phyloP scores from a whole-genome alignment of 768 basidiomycete species.

The Trametes elegans region DNA sequence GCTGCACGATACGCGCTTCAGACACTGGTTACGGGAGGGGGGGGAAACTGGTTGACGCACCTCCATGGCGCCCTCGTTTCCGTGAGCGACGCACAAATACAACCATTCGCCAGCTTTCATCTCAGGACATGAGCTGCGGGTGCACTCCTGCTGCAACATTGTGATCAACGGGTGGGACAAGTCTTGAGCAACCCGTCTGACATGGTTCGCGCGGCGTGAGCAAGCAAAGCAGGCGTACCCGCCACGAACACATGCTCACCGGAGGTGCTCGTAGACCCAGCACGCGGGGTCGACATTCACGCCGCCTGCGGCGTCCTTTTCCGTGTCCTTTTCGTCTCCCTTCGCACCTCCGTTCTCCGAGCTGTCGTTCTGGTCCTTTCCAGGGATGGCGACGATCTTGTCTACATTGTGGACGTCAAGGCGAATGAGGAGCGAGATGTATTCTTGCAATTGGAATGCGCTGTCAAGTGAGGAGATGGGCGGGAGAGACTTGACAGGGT shows the following conservation, averaged over 20 bases:
- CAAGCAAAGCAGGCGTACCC: background rate
- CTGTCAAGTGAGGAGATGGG: slow-evolving; percentile 77
- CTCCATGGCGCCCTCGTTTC: slow-evolving; percentile 85
- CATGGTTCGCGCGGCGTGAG: background rate
- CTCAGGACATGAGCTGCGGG: slow-evolving; percentile 82
- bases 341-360: slow-evolving; percentile 16
- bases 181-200: slow-evolving; percentile 84
- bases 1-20: slow-evolving; percentile 38
- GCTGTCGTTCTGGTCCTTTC: slow-evolving; percentile 34
- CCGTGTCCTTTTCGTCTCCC: slow-evolving; percentile 26
- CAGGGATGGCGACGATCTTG: slow-evolving; percentile 75
- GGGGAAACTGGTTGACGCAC: slow-evolving; percentile 37
- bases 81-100: slow-evolving; percentile 94
- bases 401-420: slow-evolving; percentile 88
- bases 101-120: slow-evolving; percentile 99
- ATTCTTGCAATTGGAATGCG: slow-evolving; percentile 94
- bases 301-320: slow-evolving; percentile 41
- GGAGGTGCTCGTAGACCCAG: slow-evolving; percentile 76
- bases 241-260: slow-evolving; percentile 37
- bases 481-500: slow-evolving; percentile 70
- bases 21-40: background rate
- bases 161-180: slow-evolving; percentile 83
- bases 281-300: slow-evolving; percentile 74
- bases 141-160: slow-evolving; percentile 84
- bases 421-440: slow-evolving; percentile 84